Base-by-base conservation (phyloP, 495 filamentous ascomycete genomes). In the Penicillium pulvis region DNA sequence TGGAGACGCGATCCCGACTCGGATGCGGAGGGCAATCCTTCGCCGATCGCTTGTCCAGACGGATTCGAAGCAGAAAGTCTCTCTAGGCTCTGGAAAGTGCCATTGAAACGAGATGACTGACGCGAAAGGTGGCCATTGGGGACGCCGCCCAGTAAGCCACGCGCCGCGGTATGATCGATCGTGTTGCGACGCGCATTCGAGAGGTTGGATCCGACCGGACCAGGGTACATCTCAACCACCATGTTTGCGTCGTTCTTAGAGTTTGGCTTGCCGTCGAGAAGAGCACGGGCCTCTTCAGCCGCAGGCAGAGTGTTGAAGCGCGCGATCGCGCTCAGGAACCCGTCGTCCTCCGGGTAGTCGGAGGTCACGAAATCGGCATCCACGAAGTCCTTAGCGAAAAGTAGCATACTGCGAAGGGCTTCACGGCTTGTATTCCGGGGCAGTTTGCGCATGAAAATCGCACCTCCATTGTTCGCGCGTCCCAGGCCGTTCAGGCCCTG, bases 381-480 rank as follows among this genome's bases (percentile, higher is more conserved):
- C 51, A 91, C 74, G 33, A 95, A 80, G 52, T 93, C 91, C 66
- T 94, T 90, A 26, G 91, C 90, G 69, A 92, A 95, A 14, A 94
- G 78, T 16, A 95, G 80, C 87, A 97, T 92, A 60, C 88, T 83
- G 59, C 88, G 85, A 58, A 96, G 76, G 41, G 84, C 81, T 56
- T 93, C 89, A 55, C 86, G 80, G 51, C 83, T 86, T 19, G 85
- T 93, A 64, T 87, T 90, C 53, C 78, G 69, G 7, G 92, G 89
- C 1, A 97, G 81, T 64, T 86, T 89, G 60, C 89, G 89, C 75
- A 97, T 88, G 50, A 90, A 71, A 53, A 85, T 86, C 70, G 78
- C 81, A 64, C 75, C 75, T 53, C 73, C 73, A 26, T 62, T 72
- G 41, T 45, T 64, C 6, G 65, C 51, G 55, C 76, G 75, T 51